phyloP scores from a whole-genome alignment of 1,139 yeast species.

The Candida sojae region DNA sequence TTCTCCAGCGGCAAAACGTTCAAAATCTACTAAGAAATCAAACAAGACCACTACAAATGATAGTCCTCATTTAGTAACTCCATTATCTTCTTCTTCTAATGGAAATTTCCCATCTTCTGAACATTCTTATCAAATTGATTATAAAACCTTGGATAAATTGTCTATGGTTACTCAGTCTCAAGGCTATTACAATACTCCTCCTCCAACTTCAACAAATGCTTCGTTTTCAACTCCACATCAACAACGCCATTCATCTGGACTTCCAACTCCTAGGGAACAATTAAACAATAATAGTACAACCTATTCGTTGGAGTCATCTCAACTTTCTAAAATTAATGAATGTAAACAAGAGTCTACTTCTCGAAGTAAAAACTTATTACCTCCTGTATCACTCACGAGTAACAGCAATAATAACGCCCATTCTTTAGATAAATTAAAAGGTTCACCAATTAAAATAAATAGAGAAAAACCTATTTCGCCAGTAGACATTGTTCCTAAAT shows the following conservation, averaged over 20 bases:
- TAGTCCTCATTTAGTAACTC: constrained; percentile 20
- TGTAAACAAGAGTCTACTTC: constrained; percentile 6
- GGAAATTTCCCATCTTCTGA: constrained; percentile 15
- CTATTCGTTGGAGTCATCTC: constrained; percentile 1
- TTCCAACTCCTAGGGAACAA: constrained; percentile 5
- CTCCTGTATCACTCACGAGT: constrained; percentile 27
- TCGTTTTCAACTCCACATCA: constrained; percentile 8
- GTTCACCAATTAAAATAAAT: background rate
- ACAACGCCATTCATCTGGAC: background rate
- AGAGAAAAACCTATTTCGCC: background rate
- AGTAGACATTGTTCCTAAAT: background rate
- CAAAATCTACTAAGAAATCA: constrained; percentile 7
- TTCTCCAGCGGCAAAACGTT: constrained; percentile 4
- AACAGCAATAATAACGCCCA: background rate
- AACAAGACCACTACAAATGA: background rate
- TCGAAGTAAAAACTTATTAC: constrained; percentile 27
- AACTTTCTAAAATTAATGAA: constrained; percentile 1
- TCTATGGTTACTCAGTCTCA: constrained; percentile 18
- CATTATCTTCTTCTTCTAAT: constrained; percentile 20
- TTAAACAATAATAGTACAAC: constrained; percentile 4
- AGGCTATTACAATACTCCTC: constrained; percentile 20
- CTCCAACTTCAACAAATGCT: constrained; percentile 16
- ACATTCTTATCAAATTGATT: constrained; percentile 27
- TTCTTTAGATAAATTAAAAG: background rate
- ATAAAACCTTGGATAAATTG: constrained; percentile 40